Evolutionary conservation across 2,329 filamentous ascomycete genomes (phyloP), one percentile per base, ranked within the genome.

Genomic region (Hypoxylon sp.): DNA sequence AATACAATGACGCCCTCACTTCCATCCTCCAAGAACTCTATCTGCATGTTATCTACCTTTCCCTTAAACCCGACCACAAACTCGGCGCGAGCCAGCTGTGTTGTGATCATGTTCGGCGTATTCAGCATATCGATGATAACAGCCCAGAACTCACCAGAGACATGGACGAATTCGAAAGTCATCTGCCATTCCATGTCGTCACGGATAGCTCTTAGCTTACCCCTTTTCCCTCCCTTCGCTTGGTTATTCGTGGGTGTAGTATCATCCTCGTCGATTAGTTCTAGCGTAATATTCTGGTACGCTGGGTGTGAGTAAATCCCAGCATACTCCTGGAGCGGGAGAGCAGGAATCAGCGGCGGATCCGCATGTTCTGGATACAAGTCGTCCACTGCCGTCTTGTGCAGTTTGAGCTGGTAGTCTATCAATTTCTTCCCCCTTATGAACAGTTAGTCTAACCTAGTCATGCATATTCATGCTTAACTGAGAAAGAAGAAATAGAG

Each of bases 251-350:
- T 19, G 17, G 24, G 11, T 19, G 44, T 33, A 9, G 24, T 31
- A 14, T 14, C 33, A 13, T 17, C 51, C 22, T 35, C 39, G 1
- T 48, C 55, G 13, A 58, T 59, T 5, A 74, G 48, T 52, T 74
- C 55, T 8, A 81, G 50, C 1, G 75, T 78, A 57, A 80, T 55
- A 68, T 78, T 79, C 29, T 79, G 79, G 74, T 85, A 85, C 3
- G 79, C 83, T 1, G 80, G 78, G 58, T 86, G 78, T 65, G 75
- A 80, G 69, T 86, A 87, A 1, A 77, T 82, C 2, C 85, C 85
- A 1, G 74, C 70, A 65, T 81, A 81, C 37, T 73, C 72, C 14
- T 72, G 65, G 3, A 84, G 70, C 0, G 81, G 78, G 14, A 82
- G 74, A 6, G 74, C 63, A 0, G 76, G 76, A 3, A 81, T 80